phyloP scores from a whole-genome alignment of 2,329 filamentous ascomycete genomes.

The Triangularia setosa region DNA sequence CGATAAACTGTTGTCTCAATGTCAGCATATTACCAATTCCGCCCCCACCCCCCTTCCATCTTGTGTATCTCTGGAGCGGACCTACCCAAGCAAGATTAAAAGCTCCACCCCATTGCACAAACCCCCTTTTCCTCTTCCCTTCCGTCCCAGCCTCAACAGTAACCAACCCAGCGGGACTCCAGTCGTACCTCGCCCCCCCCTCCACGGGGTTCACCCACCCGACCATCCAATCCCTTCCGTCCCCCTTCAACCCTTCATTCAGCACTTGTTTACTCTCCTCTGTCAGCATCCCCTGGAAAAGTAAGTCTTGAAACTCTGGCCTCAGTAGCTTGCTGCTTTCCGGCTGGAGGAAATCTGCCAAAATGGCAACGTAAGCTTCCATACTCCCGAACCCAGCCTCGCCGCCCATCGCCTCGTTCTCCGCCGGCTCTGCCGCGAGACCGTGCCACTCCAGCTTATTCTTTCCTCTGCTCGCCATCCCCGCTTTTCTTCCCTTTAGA shows the following conservation, averaged over 20 bases:
- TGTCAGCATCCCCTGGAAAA: slow-evolving; percentile 27
- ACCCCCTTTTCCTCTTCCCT: slow-evolving; percentile 19
- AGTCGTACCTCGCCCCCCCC: slow-evolving; percentile 24
- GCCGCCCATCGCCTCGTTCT: slow-evolving; percentile 22
- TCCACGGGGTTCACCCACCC: slow-evolving; percentile 10
- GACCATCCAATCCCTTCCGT: slow-evolving; percentile 22
- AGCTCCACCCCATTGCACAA: slow-evolving; percentile 26
- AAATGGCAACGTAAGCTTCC: slow-evolving; percentile 21
- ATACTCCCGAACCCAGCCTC: slow-evolving; percentile 25
- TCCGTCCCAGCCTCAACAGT: slow-evolving; percentile 9
- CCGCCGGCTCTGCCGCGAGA: background rate
- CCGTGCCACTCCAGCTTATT: background rate
- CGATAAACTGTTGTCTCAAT: slow-evolving; percentile 22
- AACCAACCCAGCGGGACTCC: slow-evolving; percentile 26
- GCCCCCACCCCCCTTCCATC: background rate
- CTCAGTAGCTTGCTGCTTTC: background rate
- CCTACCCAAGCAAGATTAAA: slow-evolving; percentile 28
- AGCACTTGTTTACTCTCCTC: background rate
- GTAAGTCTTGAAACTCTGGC: background rate
- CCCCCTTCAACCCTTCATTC: background rate
- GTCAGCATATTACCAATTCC: background rate
- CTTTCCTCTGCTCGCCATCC: background rate
- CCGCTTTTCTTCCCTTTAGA: background rate
- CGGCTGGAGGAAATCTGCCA: slow-evolving; percentile 9
- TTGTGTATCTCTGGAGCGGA: background rate